Conservation (phyloP, 805 yeast species). For the Helenozyma baotianmanensis region DNA sequence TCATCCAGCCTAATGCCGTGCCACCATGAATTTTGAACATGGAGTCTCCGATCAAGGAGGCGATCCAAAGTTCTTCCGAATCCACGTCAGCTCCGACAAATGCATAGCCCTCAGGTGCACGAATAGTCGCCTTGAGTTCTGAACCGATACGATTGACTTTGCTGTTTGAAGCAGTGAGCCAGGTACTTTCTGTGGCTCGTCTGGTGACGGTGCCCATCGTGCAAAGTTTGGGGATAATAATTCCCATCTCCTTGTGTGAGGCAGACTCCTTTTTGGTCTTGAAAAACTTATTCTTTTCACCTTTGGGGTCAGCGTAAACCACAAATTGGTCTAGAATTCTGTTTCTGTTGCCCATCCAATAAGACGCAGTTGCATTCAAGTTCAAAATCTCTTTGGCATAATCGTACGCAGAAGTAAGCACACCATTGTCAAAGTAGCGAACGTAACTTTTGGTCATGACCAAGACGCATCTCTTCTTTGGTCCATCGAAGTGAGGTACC, state of each 20-base stretch:
- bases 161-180: constrained; percentile 97
- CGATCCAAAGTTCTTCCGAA: constrained; percentile 97
- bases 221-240: constrained; percentile 78
- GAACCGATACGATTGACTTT: constrained; percentile 84
- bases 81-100: constrained; percentile 99
- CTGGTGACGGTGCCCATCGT: constrained; percentile 97
- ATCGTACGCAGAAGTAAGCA: constrained; percentile 64
- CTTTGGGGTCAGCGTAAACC: constrained; percentile 42
- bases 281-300: constrained; percentile 21
- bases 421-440: constrained; percentile 66
- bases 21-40: constrained; percentile 88
- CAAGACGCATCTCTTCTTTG: constrained; percentile 63
- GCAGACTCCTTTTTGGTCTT: constrained; percentile 19
- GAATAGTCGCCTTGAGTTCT: constrained; percentile 80
- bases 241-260: constrained; percentile 43
- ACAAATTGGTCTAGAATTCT: constrained; percentile 84
- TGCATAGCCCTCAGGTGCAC: constrained; percentile 83
- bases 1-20: constrained; percentile 99
- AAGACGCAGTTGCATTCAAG: constrained; percentile 76
- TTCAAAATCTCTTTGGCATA: constrained; percentile 73
- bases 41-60: constrained; percentile 90
- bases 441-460: constrained; percentile 75
- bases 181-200: constrained; percentile 93
- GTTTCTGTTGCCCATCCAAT: constrained; percentile 90
- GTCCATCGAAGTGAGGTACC: constrained; percentile 88